A percentile compares a stretch with the other conserved stretches of the same genome.
phyloP scores from a whole-genome alignment of 176 grass and related monocot genomes.

The Ensete ventricosum region DNA sequence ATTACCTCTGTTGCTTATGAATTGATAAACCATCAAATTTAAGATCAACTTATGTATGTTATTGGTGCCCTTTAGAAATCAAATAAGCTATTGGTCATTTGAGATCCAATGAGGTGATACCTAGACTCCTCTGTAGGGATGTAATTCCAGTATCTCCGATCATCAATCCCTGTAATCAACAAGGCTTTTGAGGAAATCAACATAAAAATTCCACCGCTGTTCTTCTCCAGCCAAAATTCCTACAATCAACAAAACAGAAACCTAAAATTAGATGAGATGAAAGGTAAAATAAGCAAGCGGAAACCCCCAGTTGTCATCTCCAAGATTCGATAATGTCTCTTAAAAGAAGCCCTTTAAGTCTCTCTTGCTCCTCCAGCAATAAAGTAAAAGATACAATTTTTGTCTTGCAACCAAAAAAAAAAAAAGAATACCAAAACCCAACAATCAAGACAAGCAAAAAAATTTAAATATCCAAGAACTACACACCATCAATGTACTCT shows the following conservation, averaged over 20 bases:
- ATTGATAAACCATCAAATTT: too few species aligned
- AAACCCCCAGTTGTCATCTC: background rate
- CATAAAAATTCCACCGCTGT: slow-evolving; percentile 22
- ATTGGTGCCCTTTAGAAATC: too few species aligned
- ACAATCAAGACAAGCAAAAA: background rate
- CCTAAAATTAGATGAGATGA: background rate
- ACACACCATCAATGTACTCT: too few species aligned
- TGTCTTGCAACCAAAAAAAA: background rate
- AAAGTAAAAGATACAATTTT: background rate
- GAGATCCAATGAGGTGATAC: background rate
- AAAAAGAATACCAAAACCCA: background rate
- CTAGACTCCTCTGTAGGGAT: background rate
- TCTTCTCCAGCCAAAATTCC: slow-evolving; percentile 85
- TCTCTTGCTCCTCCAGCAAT: background rate
- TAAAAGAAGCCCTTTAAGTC: background rate
- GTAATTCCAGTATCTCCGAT: slow-evolving; percentile 11
- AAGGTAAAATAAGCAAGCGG: slow-evolving; percentile 1
- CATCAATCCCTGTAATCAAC: slow-evolving; percentile 11
- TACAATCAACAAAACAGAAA: slow-evolving; percentile 18
- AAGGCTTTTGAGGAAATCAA: slow-evolving; percentile 4
- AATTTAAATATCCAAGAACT: too few species aligned
- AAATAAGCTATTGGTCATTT: background rate
- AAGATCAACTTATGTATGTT: too few species aligned
- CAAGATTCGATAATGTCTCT: background rate
- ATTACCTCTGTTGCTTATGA: too few species aligned